Conservation (phyloP, 2,329 filamentous ascomycete genomes). For the Cladosporium sp. region DNA sequence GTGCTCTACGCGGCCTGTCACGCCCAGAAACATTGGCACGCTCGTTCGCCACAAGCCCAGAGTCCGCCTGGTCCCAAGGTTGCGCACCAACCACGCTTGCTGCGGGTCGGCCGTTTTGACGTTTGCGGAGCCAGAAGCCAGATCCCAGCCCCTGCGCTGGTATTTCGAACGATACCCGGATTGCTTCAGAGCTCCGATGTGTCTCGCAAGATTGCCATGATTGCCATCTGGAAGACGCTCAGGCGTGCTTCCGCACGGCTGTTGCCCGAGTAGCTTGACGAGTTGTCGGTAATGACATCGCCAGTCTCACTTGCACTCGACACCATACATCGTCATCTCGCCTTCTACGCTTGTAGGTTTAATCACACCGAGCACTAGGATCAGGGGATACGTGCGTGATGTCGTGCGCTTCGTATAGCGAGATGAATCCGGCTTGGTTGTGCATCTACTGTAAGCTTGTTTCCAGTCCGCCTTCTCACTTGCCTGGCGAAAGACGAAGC, state of each 20-base stretch:
- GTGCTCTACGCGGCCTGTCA: background rate
- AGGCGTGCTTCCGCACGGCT: background rate
- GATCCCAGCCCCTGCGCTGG: background rate
- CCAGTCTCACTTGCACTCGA: background rate
- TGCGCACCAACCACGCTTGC: background rate
- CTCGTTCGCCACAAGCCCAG: background rate
- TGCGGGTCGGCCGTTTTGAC: background rate
- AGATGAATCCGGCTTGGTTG: background rate
- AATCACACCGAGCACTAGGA: background rate
- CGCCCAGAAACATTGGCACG: conserved; percentile 10
- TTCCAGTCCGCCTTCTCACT: background rate
- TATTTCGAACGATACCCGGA: background rate
- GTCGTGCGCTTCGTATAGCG: background rate
- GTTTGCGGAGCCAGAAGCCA: background rate
- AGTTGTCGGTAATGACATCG: background rate
- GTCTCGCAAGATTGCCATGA: background rate
- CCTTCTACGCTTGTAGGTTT: background rate
- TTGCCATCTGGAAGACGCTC: background rate
- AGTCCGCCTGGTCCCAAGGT: background rate
- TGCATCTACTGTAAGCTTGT: background rate
- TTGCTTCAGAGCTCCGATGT: background rate
- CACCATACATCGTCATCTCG: background rate
- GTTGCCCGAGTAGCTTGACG: background rate
- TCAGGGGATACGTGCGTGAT: background rate
- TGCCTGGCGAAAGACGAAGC: background rate